These are phyloP conservation scores for Antarctomyces pellizariae DNA, from an alignment of 495 filamentous ascomycete genomes.

Conservation along the genomic window DNA sequence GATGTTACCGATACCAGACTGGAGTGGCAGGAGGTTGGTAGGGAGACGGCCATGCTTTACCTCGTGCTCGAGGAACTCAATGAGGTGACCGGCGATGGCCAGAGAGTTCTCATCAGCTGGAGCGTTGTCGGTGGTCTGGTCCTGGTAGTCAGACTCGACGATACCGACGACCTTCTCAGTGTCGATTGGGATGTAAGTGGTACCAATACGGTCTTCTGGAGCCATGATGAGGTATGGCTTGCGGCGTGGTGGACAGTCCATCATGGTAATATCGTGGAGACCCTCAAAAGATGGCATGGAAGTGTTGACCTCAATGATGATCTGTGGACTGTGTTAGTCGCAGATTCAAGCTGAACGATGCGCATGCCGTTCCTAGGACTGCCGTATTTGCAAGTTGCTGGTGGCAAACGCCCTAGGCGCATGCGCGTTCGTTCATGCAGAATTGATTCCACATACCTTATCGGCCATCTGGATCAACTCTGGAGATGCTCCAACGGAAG, in stretches of 20 bases:
- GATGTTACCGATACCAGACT: constrained; percentile 85
- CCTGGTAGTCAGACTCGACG: constrained; percentile 64
- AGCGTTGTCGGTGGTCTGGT: constrained; percentile 55
- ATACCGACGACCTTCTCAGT: constrained; percentile 72
- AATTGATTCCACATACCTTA: constrained; percentile 24
- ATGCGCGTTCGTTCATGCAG: constrained; percentile 1
- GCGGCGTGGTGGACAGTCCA: constrained; percentile 51
- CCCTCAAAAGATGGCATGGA: constrained; percentile 66
- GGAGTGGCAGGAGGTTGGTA: constrained; percentile 54
- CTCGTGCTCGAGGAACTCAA: constrained; percentile 70
- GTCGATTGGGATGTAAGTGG: constrained; percentile 66
- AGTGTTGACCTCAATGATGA: constrained; percentile 89
- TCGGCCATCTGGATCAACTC: constrained; percentile 78
- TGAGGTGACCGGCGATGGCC: constrained; percentile 57
- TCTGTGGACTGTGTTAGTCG: constrained; percentile 14
- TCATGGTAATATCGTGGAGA: constrained; percentile 78
- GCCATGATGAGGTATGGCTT: constrained; percentile 78
- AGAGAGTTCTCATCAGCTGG: constrained; percentile 50
- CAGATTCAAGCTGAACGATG: constrained; percentile 2
- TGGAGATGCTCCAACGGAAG: constrained; percentile 65
- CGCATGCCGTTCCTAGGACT: background rate
- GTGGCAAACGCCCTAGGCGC: too few relatives aligned
- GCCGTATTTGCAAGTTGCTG: background rate
- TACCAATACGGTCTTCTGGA: constrained; percentile 60
- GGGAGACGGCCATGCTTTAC: constrained; percentile 57